Evolutionary conservation across 208 protist species (phyloP).

Genomic region (Leishmania braziliensis): DNA sequence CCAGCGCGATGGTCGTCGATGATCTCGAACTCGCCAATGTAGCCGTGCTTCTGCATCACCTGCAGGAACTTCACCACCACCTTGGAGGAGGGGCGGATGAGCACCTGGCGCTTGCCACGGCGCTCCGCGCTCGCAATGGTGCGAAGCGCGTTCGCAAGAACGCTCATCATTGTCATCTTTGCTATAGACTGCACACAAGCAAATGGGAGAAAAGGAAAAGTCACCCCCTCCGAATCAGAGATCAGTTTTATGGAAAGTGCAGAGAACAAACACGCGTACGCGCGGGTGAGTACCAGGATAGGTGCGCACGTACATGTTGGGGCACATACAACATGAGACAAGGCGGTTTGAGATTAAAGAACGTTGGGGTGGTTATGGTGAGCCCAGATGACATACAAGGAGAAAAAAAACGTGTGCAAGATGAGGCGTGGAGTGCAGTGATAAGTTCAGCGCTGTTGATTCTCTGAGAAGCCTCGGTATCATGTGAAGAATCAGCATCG

Average conservation of each 20-base stretch:
- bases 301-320: background rate
- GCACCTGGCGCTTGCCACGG: constrained; percentile 99
- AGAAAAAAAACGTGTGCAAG: background rate
- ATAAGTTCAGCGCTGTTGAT: background rate
- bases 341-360: background rate
- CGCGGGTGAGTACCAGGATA: background rate
- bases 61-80: constrained; percentile 99
- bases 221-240: background rate
- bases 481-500: background rate
- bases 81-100: constrained; percentile 99
- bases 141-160: constrained; percentile 99
- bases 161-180: constrained; percentile 99
- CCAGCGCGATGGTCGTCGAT: constrained; percentile 99
- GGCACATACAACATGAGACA: background rate
- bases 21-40: constrained; percentile 99
- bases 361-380: background rate
- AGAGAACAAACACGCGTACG: background rate
- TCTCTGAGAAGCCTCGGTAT: background rate
- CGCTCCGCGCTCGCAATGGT: constrained; percentile 99
- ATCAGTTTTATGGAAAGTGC: background rate
- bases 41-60: constrained; percentile 99
- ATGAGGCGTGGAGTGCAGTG: background rate
- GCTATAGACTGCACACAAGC: constrained; percentile 2
- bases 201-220: too few relatives aligned
- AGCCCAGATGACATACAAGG: background rate